Base-by-base conservation (phyloP, 2,329 filamentous ascomycete genomes). In the Colletotrichum sp. region DNA sequence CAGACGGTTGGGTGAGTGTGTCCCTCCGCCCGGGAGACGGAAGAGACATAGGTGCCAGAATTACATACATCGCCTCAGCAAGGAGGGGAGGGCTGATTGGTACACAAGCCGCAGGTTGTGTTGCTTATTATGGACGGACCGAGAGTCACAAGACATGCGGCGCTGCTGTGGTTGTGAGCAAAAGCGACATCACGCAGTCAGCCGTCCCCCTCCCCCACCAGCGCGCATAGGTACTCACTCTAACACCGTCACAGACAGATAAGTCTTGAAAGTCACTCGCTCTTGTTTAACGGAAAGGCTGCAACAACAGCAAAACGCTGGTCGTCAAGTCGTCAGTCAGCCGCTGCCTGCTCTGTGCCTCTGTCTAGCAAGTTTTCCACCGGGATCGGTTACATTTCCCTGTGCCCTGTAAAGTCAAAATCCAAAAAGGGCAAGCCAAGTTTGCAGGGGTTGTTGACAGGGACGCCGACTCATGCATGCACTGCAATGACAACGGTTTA, bases 401-500 rank as follows among this genome's bases (percentile, higher is more conserved):
- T 39, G 21, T 70, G 66, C 60, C 72, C 61, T 73, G 64, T 36
- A 69, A 71, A 75, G 73, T 69, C 73, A 75, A 75, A 75, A 75
- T 75, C 73, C 73, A 28, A 73, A 75, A 75, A 69, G 64, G 73
- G 73, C 26, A 75, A 73, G 32, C 70, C 48, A 61, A 52, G 73
- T 39, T 65, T 69, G 57, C 70, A 73, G 65, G 73, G 70, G 70
- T 57, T n/a, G 34, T 13, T 32, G 70, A 75, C 73, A 75, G 70
- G 73, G 73, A 66, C 66, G 32, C 21, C 73, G 73, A 75, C 73
- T 75, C 73, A 75, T 75, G 73, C 73, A 73, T 63, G 57, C 34
- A 73, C 73, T 59, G 64, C 70, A 75, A 61, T 73, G 64, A 69
- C 73, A 73, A 75, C 69, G 70, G 73, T 73, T 69, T 52, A 36